phyloP scores from a whole-genome alignment of 139 green algal genomes.

The Chlorella sp. region DNA sequence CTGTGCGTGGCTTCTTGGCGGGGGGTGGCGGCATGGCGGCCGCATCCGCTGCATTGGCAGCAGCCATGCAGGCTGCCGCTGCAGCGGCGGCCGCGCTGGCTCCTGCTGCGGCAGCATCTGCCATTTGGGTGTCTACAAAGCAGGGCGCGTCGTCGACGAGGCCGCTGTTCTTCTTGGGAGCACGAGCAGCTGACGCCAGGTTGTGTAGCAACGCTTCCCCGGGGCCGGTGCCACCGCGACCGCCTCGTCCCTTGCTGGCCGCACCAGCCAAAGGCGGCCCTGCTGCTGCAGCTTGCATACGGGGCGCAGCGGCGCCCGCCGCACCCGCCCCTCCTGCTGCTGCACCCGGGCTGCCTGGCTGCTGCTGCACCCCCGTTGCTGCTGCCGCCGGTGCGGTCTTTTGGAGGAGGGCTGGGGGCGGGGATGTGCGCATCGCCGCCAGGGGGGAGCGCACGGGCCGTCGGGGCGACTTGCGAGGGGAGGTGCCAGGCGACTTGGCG shows the following conservation, averaged over 20 bases:
- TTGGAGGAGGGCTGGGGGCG: background rate
- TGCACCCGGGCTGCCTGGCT: background rate
- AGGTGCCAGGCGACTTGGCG: background rate
- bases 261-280: background rate
- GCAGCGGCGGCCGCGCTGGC: background rate
- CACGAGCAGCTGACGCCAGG: background rate
- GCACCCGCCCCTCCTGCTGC: background rate
- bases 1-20: background rate
- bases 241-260: background rate
- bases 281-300: background rate
- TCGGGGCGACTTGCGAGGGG: slow-evolving; percentile 6
- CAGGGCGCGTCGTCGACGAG: slow-evolving; percentile 27
- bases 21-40: slow-evolving; percentile 23
- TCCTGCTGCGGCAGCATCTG: slow-evolving; percentile 5
- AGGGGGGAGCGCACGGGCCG: slow-evolving; percentile 14
- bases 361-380: background rate
- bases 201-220: background rate
- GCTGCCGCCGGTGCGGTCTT: background rate
- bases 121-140: slow-evolving; percentile 13
- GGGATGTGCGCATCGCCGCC: slow-evolving; percentile 6
- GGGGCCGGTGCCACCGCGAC: background rate
- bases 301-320: background rate
- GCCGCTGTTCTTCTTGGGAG: slow-evolving; percentile 27
- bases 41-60: background rate
- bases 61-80: background rate